Evolutionary conservation across 2,329 filamentous ascomycete genomes (phyloP).

Genomic region (Dissoconium aciculare): DNA sequence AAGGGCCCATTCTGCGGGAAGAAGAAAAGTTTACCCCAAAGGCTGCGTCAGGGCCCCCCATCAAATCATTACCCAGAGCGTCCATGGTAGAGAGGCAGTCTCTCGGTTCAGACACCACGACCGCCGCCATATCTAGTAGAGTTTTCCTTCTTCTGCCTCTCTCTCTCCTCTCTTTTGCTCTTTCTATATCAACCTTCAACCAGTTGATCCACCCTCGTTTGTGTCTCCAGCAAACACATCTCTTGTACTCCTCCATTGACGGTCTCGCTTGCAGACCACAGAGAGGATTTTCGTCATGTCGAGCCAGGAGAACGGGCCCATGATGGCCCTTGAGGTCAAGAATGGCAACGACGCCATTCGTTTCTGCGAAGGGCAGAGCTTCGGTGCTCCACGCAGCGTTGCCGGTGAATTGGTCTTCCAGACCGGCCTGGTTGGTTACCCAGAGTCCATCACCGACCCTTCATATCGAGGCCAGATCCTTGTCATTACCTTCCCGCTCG

Average conservation of each 20-base stretch:
- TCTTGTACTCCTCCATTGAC: too few relatives aligned
- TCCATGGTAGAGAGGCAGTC: too few relatives aligned
- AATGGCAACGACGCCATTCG: constrained; percentile 51
- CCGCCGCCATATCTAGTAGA: too few relatives aligned
- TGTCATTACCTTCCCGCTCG: constrained; percentile 86
- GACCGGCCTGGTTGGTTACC: constrained; percentile 98
- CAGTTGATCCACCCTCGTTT: neutral
- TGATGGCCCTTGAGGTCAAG: constrained; percentile 75
- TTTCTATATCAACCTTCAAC: constrained; percentile 1
- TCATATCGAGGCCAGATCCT: constrained; percentile 88
- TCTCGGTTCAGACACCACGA: too few relatives aligned
- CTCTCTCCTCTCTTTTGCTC: constrained; percentile 4
- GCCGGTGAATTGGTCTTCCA: constrained; percentile 97
- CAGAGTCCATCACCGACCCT: constrained; percentile 79
- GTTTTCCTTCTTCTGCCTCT: constrained; percentile 1
- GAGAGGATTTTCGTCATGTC: constrained; percentile 14
- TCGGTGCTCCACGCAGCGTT: constrained; percentile 86
- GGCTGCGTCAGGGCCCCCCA: too few relatives aligned
- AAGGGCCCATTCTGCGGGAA: too few relatives aligned
- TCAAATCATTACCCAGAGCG: too few relatives aligned
- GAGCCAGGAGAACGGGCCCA: constrained; percentile 15
- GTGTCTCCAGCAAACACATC: too few relatives aligned
- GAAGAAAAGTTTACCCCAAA: too few relatives aligned
- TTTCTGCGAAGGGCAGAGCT: constrained; percentile 85
- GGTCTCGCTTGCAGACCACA: constrained; percentile 3